Conservation (phyloP, 768 basidiomycete species). For the Auriculariales sp. region DNA sequence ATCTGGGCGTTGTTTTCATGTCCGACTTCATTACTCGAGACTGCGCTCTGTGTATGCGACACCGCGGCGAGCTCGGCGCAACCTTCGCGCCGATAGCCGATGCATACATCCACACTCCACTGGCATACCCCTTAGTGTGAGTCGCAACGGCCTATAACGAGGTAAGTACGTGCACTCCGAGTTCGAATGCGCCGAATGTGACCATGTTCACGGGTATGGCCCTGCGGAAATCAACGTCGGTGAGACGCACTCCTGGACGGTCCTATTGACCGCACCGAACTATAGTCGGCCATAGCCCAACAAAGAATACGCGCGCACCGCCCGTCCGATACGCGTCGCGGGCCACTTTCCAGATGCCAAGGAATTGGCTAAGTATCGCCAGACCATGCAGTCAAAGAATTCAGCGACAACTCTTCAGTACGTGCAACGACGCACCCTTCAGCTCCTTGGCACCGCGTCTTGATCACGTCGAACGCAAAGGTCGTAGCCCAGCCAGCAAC, state of each 20-base stretch:
- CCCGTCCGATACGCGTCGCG: constrained; percentile 45
- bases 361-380: not conserved
- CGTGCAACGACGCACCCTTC: constrained; percentile 6
- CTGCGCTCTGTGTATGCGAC: too few relatives aligned
- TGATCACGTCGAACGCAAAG: constrained; percentile 81
- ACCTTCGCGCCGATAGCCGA: too few relatives aligned
- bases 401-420: not conserved
- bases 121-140: too few relatives aligned
- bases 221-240: constrained; percentile 26
- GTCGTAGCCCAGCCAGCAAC: constrained; percentile 65
- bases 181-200: constrained; percentile 61
- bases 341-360: too few relatives aligned
- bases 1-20: too few relatives aligned
- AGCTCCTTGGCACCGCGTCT: constrained; percentile 69
- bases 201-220: constrained; percentile 83
- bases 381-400: not conserved
- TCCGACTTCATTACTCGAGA: too few relatives aligned
- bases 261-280: constrained; percentile 40
- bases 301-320: constrained; percentile 56
- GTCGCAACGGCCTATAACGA: too few relatives aligned
- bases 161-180: constrained; percentile 6
- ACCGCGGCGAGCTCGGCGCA: too few relatives aligned
- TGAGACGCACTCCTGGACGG: not conserved
- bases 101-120: too few relatives aligned
- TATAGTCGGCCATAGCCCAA: constrained; percentile 67